Evolutionary conservation across 2,329 filamentous ascomycete genomes (phyloP).

Genomic region (Botrytis aclada): DNA sequence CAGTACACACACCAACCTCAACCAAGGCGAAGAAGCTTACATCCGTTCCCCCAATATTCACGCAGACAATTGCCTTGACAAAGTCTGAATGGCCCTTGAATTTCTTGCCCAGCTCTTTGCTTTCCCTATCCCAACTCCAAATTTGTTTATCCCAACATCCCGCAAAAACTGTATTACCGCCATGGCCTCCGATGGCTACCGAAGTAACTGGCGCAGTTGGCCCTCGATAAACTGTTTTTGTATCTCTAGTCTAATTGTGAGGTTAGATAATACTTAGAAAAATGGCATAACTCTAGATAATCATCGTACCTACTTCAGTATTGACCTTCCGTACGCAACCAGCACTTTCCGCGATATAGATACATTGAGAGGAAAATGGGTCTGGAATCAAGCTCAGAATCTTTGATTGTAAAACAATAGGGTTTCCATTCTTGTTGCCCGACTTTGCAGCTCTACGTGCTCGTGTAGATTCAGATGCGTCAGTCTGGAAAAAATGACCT

Average conservation of each 20-base stretch:
- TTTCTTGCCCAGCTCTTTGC: constrained; percentile 51
- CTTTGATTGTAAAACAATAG: constrained; percentile 79
- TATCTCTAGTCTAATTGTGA: constrained; percentile 41
- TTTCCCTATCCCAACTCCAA: constrained; percentile 75
- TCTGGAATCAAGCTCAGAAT: constrained; percentile 72
- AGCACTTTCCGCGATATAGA: constrained; percentile 86
- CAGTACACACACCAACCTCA: neutral
- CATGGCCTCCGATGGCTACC: constrained; percentile 61
- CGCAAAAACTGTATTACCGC: constrained; percentile 65
- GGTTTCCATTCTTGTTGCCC: constrained; percentile 75
- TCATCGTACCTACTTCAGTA: constrained; percentile 63
- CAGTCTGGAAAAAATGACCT: constrained; percentile 88
- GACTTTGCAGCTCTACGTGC: constrained; percentile 65
- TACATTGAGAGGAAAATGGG: constrained; percentile 54
- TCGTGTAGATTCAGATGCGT: constrained; percentile 44
- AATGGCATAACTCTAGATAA: neutral
- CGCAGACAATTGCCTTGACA: constrained; percentile 73
- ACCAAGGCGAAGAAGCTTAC: constrained; percentile 33
- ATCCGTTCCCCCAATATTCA: constrained; percentile 58
- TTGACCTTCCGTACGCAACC: constrained; percentile 72
- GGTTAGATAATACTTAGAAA: constrained; percentile 11
- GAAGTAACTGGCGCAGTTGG: constrained; percentile 78
- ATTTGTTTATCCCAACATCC: constrained; percentile 94
- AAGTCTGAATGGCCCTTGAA: constrained; percentile 85
- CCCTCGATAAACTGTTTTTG: constrained; percentile 60